phyloP scores from a whole-genome alignment of 306 rosid genomes.

The Malus sieversii region DNA sequence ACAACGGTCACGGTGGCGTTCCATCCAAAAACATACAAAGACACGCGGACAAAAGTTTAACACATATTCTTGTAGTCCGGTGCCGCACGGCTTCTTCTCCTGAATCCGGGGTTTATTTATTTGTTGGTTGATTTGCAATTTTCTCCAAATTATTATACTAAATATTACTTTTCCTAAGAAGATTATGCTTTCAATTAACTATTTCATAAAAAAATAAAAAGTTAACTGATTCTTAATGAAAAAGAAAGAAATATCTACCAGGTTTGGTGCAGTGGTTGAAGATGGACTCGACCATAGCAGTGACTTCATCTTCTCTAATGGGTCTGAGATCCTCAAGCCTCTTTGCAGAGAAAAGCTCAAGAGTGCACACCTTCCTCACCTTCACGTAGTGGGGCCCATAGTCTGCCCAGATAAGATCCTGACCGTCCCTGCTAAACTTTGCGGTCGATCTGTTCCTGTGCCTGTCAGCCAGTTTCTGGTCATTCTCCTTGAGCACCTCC shows the following conservation, averaged over 20 bases:
- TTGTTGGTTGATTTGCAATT: not conserved
- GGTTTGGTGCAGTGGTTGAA: constrained; percentile 39
- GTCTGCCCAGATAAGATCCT: constrained; percentile 90
- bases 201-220: not conserved
- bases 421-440: constrained; percentile 66
- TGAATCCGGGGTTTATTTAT: not conserved
- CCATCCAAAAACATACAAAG: rapidly evolving
- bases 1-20: rapidly evolving
- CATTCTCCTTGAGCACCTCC: constrained; percentile 69
- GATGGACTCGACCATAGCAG: constrained; percentile 80
- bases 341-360: constrained; percentile 79
- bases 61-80: too few relatives aligned
- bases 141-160: not conserved
- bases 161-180: not conserved
- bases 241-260: constrained; percentile 26
- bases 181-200: not conserved
- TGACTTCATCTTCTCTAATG: constrained; percentile 82
- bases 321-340: constrained; percentile 61
- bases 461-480: constrained; percentile 66
- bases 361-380: constrained; percentile 85
- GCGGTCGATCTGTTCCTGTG: constrained; percentile 68
- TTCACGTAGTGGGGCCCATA: constrained; percentile 95
- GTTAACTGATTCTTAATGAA: too few relatives aligned
- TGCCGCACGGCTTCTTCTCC: not conserved
- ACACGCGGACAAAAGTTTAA: too few relatives aligned